Evolutionary conservation across 2,329 filamentous ascomycete species (phyloP).

Genomic region (Fusarium sp.): DNA sequence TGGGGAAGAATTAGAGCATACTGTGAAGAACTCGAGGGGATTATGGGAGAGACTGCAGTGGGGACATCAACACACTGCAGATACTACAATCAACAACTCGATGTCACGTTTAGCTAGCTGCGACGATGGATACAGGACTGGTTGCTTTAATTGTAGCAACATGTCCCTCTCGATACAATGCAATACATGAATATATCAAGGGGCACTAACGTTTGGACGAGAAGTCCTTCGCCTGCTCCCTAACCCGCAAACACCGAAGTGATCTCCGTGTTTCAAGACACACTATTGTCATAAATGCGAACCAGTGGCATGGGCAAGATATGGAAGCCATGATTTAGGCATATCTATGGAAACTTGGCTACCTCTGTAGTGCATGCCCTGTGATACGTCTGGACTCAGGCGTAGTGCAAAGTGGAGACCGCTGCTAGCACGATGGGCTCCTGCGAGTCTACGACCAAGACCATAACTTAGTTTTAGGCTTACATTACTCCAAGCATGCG

Average conservation of each 20-base stretch:
- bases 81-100: neutral
- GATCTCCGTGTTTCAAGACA: neutral
- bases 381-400: neutral
- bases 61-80: neutral
- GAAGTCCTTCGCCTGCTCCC: neutral
- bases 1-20: neutral
- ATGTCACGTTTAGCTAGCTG: neutral
- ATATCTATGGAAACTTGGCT: conserved; percentile 3
- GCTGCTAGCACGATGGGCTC: neutral
- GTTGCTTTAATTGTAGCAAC: neutral
- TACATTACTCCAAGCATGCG: neutral
- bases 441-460: neutral
- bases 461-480: neutral
- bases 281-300: neutral
- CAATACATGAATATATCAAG: neutral
- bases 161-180: neutral
- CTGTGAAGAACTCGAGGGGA: neutral
- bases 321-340: neutral
- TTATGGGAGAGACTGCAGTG: neutral
- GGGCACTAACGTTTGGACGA: neutral
- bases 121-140: neutral
- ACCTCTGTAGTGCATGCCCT: conserved; percentile 11
- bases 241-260: neutral
- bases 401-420: neutral
- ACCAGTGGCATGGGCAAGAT: neutral